A percentile compares a stretch with the other conserved stretches of the same genome.
These are phyloP conservation scores for Candida pseudoglaebosa DNA, from an alignment of 805 yeast species.

Conservation along the genomic window DNA sequence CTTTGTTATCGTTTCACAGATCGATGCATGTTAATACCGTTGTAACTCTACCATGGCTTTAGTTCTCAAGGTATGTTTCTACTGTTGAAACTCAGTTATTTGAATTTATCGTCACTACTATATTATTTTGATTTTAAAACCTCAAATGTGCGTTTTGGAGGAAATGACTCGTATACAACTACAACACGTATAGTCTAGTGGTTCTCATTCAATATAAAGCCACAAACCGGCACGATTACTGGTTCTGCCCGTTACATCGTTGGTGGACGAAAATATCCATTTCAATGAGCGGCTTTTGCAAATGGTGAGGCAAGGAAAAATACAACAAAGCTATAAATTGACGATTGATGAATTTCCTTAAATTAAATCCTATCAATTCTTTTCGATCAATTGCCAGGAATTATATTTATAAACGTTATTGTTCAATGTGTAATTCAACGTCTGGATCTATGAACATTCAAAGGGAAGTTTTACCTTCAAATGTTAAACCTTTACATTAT, in stretches of 20 bases:
- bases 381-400: conserved; percentile 3
- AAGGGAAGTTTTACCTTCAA: conserved; percentile 41
- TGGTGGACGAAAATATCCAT: background rate
- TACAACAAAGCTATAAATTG: background rate
- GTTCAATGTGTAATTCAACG: conserved; percentile 12
- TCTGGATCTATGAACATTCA: conserved; percentile 14
- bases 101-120: too few relatives aligned
- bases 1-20: too few relatives aligned
- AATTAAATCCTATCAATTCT: conserved; percentile 1
- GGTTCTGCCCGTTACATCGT: background rate
- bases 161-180: too few relatives aligned
- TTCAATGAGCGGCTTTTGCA: background rate
- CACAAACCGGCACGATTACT: background rate
- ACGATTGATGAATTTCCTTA: background rate
- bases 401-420: conserved; percentile 2
- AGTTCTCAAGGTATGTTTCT: too few relatives aligned
- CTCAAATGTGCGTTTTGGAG: too few relatives aligned
- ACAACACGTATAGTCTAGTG: too few relatives aligned
- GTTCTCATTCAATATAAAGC: too few relatives aligned
- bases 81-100: too few relatives aligned
- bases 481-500: conserved; percentile 40
- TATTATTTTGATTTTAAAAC: too few relatives aligned
- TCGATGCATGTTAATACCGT: too few relatives aligned
- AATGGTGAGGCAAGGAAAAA: background rate
- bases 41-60: too few relatives aligned